Evolutionary conservation across 768 basidiomycete genomes (phyloP).

Genomic region (Boletus eberwhitei): DNA sequence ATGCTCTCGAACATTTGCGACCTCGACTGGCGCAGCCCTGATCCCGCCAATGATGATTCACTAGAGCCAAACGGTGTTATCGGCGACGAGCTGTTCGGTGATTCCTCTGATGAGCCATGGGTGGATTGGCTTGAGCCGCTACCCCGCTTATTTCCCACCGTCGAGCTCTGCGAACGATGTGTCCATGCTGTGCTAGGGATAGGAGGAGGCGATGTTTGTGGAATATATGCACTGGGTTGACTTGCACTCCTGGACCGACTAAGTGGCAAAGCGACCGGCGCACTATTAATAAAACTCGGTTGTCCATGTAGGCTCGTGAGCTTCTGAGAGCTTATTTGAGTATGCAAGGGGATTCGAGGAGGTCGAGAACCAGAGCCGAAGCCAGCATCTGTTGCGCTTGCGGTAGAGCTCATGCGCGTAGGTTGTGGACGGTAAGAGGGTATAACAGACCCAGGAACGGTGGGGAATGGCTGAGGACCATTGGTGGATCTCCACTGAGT

Average conservation of each 20-base stretch:
- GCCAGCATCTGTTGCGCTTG: slow-evolving; percentile 40
- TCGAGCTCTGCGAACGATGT: slow-evolving; percentile 41
- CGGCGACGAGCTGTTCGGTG: slow-evolving; percentile 81
- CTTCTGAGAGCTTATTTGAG: slow-evolving; percentile 67
- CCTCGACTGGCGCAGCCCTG: slow-evolving; percentile 51
- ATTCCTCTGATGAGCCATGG: slow-evolving; percentile 73
- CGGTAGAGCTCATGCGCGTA: slow-evolving; percentile 46
- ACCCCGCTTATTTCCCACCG: slow-evolving; percentile 60
- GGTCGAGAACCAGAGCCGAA: slow-evolving; percentile 41
- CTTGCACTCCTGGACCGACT: slow-evolving; percentile 75
- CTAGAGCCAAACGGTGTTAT: slow-evolving; percentile 89
- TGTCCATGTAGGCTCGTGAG: slow-evolving; percentile 53
- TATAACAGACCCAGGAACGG: slow-evolving; percentile 15
- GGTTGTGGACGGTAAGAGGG: slow-evolving; percentile 40
- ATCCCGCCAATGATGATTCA: slow-evolving; percentile 69
- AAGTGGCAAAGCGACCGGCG: slow-evolving; percentile 30
- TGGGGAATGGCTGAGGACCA: slow-evolving; percentile 36
- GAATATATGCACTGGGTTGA: slow-evolving; percentile 69
- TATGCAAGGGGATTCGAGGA: slow-evolving; percentile 46
- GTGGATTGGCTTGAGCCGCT: slow-evolving; percentile 86
- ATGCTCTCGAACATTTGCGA: slow-evolving; percentile 52
- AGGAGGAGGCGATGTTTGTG: slow-evolving; percentile 50
- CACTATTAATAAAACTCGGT: slow-evolving; percentile 32
- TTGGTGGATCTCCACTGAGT: slow-evolving; percentile 59
- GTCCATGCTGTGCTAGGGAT: slow-evolving; percentile 52